Conservation (phyloP, 73 alveolate species). For the Paraurostyla sp. region DNA sequence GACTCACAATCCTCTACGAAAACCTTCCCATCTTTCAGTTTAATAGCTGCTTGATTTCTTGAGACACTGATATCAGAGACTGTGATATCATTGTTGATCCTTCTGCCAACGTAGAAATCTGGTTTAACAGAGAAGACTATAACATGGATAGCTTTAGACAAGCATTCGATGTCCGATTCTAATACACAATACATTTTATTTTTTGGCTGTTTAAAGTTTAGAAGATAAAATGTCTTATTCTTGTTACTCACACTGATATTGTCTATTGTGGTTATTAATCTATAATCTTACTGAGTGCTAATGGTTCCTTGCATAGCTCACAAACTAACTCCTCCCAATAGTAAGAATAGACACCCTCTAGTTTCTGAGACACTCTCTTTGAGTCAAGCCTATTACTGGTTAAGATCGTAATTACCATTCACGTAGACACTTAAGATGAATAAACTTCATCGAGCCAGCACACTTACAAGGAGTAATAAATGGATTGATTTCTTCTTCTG, state of each 20-base stretch:
- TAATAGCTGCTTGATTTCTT: slow-evolving; percentile 52
- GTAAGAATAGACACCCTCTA: slow-evolving; percentile 59
- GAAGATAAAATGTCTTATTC: slow-evolving; percentile 18
- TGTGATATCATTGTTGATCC: slow-evolving; percentile 76
- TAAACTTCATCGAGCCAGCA: slow-evolving; percentile 72
- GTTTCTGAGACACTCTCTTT: slow-evolving; percentile 44
- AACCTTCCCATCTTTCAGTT: slow-evolving; percentile 43
- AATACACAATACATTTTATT: slow-evolving; percentile 50
- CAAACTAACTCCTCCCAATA: slow-evolving; percentile 83
- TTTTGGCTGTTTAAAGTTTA: slow-evolving; percentile 72
- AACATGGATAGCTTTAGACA: slow-evolving; percentile 76
- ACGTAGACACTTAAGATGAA: slow-evolving; percentile 65
- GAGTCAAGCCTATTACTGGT: slow-evolving; percentile 62
- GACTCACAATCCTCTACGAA: slow-evolving; percentile 50
- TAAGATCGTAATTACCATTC: too few species aligned
- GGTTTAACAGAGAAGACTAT: slow-evolving; percentile 71
- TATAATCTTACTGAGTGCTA: slow-evolving; percentile 69
- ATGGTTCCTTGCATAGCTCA: slow-evolving; percentile 86
- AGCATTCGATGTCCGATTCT: slow-evolving; percentile 61
- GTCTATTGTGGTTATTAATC: background rate
- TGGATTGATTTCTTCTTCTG: slow-evolving; percentile 67
- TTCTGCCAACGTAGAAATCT: slow-evolving; percentile 81
- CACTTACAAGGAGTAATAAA: slow-evolving; percentile 72
- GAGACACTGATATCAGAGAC: slow-evolving; percentile 81
- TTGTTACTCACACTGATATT: slow-evolving; percentile 51